Evolutionary conservation across 345 rosid species (phyloP), one percentile per base, ranked within the genome.

Genomic region (Eucalyptus melliodora): DNA sequence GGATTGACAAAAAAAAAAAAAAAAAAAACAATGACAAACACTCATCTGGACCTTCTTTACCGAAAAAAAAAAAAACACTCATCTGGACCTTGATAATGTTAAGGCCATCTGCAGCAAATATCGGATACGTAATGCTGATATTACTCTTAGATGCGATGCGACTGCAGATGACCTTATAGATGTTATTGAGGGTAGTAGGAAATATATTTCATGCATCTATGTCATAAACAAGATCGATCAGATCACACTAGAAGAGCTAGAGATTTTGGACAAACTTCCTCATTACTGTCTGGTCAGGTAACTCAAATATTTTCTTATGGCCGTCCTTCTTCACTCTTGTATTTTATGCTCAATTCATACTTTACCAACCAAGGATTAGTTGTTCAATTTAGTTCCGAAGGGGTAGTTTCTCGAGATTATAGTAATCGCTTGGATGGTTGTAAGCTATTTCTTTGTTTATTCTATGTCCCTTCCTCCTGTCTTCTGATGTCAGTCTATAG

Each of bases 51-150:
- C n/a, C n/a, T n/a, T n/a, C n/a, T n/a, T n/a, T n/a, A n/a, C n/a
- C n/a, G n/a, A n/a, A n/a, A n/a, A n/a, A n/a, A n/a, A n/a, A n/a
- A n/a, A n/a, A n/a, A 91, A 92, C 89, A 98, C 96, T 19, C 97
- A 89, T 94, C 98, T 98, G 90, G 99, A 98, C 92, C 95, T 96
- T 59, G 99, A 98, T 1, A 98, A 99, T 53, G 99, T 96, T 65
- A 98, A 96, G 94, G 99, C 99, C 60, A 97, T 98, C 89, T 98
- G 99, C 89, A 95, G 99, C 55, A 97, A 98, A 93, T 98, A 98
- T 93, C 93, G 96, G 92, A 96, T 98, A 16, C 99, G 96, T 89
- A 98, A 98, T 89, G 99, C 99, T 82, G 99, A 98, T 92, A 95
- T n/a, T n/a, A n/a, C n/a, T n/a, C n/a, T n/a, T n/a, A n/a, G n/a